Percentiles rank a stretch among this genome's conserved stretches.
These are phyloP conservation scores for Jamesozyma lodderae DNA, from an alignment of 805 yeast species.

Conservation along the genomic window DNA sequence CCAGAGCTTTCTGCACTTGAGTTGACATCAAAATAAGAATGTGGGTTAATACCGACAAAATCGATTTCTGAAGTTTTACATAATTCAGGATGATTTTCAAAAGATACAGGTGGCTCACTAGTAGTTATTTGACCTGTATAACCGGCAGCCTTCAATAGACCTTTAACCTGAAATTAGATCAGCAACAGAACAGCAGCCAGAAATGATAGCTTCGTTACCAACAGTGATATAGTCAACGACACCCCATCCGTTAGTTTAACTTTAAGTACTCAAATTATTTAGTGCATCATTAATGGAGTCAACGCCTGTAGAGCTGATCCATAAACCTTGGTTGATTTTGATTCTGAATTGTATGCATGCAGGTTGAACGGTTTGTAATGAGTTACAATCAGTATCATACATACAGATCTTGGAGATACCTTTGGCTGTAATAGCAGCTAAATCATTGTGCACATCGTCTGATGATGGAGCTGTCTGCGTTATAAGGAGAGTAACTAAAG, in stretches of 20 bases:
- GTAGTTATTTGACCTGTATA: constrained; percentile 71
- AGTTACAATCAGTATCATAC: constrained; percentile 82
- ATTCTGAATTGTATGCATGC: constrained; percentile 51
- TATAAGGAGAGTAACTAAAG: constrained; percentile 77
- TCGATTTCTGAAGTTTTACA: constrained; percentile 68
- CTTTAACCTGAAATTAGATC: constrained; percentile 57
- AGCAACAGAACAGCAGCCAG: constrained; percentile 48
- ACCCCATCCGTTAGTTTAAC: constrained; percentile 54
- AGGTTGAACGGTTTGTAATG: constrained; percentile 56
- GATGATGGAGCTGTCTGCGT: constrained; percentile 61
- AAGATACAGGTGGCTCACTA: constrained; percentile 82
- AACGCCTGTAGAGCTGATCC: constrained; percentile 59
- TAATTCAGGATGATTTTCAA: constrained; percentile 50
- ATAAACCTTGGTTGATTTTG: constrained; percentile 77
- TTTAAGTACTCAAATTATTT: constrained; percentile 41
- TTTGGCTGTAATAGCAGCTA: constrained; percentile 45
- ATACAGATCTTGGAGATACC: constrained; percentile 63
- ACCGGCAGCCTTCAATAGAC: constrained; percentile 54
- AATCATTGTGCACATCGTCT: constrained; percentile 47
- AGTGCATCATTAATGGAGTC: constrained; percentile 60
- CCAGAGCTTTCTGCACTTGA: constrained; percentile 65
- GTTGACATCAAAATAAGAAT: constrained; percentile 67
- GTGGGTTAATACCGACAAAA: constrained; percentile 78
- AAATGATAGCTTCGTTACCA: constrained; percentile 80
- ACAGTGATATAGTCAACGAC: constrained; percentile 69